These are phyloP conservation scores for Logfia minima DNA, from an alignment of 129 eudicot genomes.

Conservation along the genomic window DNA sequence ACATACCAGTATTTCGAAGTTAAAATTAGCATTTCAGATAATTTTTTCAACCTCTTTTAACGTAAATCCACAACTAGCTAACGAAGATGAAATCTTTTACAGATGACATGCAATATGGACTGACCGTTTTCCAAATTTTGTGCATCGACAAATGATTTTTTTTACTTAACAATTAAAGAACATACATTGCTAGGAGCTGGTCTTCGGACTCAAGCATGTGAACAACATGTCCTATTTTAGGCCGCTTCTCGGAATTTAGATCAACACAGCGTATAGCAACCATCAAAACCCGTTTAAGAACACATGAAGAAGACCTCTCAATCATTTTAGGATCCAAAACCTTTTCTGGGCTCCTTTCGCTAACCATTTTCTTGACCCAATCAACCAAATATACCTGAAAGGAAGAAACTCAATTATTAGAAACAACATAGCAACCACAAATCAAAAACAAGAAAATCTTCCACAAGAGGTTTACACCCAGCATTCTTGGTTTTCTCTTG, in stretches of 20 bases:
- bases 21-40: no score
- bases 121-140: background rate
- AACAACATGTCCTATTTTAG: constrained; percentile 70
- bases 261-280: constrained; percentile 63
- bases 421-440: background rate
- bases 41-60: no score
- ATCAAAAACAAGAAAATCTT: constrained; percentile 4
- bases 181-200: constrained; percentile 39
- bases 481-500: background rate
- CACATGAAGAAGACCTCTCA: constrained; percentile 50
- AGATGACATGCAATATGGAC: background rate
- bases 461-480: background rate
- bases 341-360: constrained; percentile 46
- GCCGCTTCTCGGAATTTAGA: constrained; percentile 49
- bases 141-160: background rate
- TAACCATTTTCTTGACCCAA: constrained; percentile 65
- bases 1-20: background rate
- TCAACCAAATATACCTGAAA: constrained; percentile 62
- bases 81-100: no score
- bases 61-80: no score
- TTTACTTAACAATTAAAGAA: constrained; percentile 1
- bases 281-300: constrained; percentile 46
- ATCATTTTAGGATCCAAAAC: constrained; percentile 65
- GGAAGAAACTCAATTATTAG: background rate
- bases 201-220: constrained; percentile 73